Conservation (phyloP, 805 yeast species). For the Candida stauntonica region DNA sequence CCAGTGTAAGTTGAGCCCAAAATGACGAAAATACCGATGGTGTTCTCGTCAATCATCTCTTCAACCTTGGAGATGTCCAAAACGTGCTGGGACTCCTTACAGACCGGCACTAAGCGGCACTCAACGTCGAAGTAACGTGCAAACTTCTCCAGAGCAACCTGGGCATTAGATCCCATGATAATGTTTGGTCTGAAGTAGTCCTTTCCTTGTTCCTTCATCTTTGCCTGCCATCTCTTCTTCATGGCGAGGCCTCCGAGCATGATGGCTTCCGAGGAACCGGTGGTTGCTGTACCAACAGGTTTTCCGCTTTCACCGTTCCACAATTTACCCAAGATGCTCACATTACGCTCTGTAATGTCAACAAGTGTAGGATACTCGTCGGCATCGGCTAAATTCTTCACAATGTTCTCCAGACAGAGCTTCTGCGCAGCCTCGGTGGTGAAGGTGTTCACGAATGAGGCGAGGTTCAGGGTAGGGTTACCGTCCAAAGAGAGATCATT, state of each 20-base stretch:
- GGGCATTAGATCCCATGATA: conserved; percentile 89
- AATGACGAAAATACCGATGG: conserved; percentile 86
- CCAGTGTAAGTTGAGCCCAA: conserved; percentile 93
- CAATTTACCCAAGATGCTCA: conserved; percentile 69
- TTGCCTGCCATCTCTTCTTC: conserved; percentile 85
- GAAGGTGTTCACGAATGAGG: conserved; percentile 83
- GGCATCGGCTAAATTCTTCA: conserved; percentile 86
- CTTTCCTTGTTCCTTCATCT: conserved; percentile 54
- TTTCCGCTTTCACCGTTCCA: conserved; percentile 65
- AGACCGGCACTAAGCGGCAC: conserved; percentile 67
- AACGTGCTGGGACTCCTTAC: conserved; percentile 53
- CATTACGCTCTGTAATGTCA: conserved; percentile 76
- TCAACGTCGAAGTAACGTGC: conserved; percentile 94
- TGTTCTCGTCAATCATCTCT: conserved; percentile 78
- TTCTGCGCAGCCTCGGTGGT: conserved; percentile 48
- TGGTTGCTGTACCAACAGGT: conserved; percentile 85
- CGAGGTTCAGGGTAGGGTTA: conserved; percentile 75
- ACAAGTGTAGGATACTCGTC: conserved; percentile 89
- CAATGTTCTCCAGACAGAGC: conserved; percentile 64
- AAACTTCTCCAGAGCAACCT: conserved; percentile 91
- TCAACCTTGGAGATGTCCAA: conserved; percentile 58
- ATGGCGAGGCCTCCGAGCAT: conserved; percentile 91
- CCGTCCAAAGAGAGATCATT: conserved; percentile 83
- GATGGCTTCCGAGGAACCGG: conserved; percentile 92
- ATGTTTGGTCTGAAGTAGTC: conserved; percentile 70